Evolutionary conservation across 2,329 filamentous ascomycete species (phyloP), one percentile per base, ranked within the genome.

Genomic region (Magnaporthales sp.): DNA sequence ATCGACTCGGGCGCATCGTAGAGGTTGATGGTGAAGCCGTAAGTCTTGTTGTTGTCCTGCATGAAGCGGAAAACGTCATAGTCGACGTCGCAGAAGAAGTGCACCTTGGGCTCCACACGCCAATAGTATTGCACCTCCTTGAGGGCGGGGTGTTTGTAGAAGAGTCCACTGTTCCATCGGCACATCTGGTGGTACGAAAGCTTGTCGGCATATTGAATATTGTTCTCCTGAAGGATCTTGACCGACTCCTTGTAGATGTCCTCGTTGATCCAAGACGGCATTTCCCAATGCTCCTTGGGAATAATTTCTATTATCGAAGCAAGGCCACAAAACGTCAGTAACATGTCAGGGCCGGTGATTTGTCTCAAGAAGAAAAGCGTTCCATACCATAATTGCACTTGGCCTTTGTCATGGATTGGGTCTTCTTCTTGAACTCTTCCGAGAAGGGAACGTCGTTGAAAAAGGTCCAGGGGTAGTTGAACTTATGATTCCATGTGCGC

Each of bases 391-490:
- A 97, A 77, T 84, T 85, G 74, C 91, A 91, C 77, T 96, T 89
- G 62, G 94, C 95, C 71, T 96, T 97, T 22, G 94, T 98, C 64
- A 86, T 89, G 30, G 89, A 92, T 69, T 85, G 83, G 0, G 93
- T 98, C 77, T 85, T 87, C 73, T 81, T 82, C 80, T 96, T 98
- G 82, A 99, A 99, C 73, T 98, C 93, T 19, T 95, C 91, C 2
- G 90, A 89, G 75, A 99, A 99, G 19, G 92, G 91, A 65, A 91
- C 89, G 74, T 99, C 94, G 79, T 99, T 99, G 84, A 99, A 96
- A 77, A 99, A 99, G 9, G 93, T 97, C 92, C 95, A 99, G 0
- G 95, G 95, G 75, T 99, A 99, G 81, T 99, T 99, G 86, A 98
- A 99, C 76, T 99, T 99, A 83, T 87, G 83, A 75, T 99, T 99